These are phyloP conservation scores for Stygiomarasmius scandens DNA, from an alignment of 1,284 basidiomycete genomes.

Conservation along the genomic window DNA sequence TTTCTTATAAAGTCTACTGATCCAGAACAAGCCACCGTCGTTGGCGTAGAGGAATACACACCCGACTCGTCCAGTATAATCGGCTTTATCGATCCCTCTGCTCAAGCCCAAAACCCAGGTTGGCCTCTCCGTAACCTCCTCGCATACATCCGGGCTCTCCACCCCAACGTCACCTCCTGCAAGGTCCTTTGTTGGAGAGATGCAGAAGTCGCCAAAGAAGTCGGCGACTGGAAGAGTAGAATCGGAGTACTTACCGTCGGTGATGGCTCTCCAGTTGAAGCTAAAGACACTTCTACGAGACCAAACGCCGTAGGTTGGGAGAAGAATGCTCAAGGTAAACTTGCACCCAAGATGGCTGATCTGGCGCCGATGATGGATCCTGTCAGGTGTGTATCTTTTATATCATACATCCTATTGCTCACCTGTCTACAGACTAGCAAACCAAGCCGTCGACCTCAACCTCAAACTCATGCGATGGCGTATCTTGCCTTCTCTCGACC, in stretches of 20 bases:
- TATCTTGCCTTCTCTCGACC: conserved; percentile 86
- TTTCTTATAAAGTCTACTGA: conserved; percentile 56
- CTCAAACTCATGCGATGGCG: conserved; percentile 98
- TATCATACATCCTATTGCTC: too few relatives aligned
- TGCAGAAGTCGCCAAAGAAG: conserved; percentile 44
- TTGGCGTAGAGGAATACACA: conserved; percentile 58
- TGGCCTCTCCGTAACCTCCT: conserved; percentile 96
- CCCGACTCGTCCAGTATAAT: conserved; percentile 56
- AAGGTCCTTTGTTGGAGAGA: conserved; percentile 80
- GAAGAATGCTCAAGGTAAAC: conserved; percentile 78
- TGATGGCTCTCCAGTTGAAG: conserved; percentile 19
- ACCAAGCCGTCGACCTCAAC: conserved; percentile 96
- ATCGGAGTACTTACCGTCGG: conserved; percentile 53
- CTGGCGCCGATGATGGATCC: conserved; percentile 97
- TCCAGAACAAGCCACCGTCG: conserved; percentile 39
- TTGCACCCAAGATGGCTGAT: conserved; percentile 89
- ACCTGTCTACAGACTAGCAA: conserved; percentile 84
- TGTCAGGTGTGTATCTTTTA: conserved; percentile 48
- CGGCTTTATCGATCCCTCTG: conserved; percentile 88
- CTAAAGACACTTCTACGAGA: conserved; percentile 24
- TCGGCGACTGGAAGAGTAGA: conserved; percentile 60
- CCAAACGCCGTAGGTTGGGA: conserved; percentile 93
- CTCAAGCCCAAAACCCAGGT: conserved; percentile 77
- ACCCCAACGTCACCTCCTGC: conserved; percentile 55
- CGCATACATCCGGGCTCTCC: conserved; percentile 68